Evolutionary conservation across 2,329 filamentous ascomycete species (phyloP), one percentile per base, ranked within the genome.

Genomic region (Aspergillus nomiae): DNA sequence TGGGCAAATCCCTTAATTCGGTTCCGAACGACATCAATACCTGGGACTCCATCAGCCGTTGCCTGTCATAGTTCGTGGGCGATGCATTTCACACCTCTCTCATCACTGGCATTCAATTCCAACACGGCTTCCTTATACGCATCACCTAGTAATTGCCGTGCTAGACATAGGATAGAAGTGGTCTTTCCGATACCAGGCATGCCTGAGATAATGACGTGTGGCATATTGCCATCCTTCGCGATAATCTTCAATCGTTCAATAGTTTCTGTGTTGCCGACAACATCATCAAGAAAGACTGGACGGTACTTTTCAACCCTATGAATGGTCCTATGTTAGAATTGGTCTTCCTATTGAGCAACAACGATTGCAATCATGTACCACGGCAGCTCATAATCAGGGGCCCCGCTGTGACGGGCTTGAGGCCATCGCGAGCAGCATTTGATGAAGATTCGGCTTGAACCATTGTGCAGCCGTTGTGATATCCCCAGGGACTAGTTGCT

Each of bases 181-280:
- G 95, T 99, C 84, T 99, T 99, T 78, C 95, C 95, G 74, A 98
- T 99, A 74, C 95, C 95, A 24, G 95, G 95, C 93, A 97, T 98
- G 64, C 95, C 95, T n/a, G 92, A 97, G 73, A 99, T 98, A 80
- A 99, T 98, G 74, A 99, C 88, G 80, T 99, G 95, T 2, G 95
- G 95, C 94, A 99, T 97, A 81, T 99, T 99, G 71, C 95, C 95
- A 81, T 98, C 95, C 79, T 94, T 95, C 54, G 95, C 94, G 71
- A 99, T 98, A 73, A 99, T 98, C 77, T 98, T 98, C 72, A 99
- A 84, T 60, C 95, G 91, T 78, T 98, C 94, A 72, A 99, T 93
- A 1, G 95, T 99, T 78, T 99, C 95, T 24, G 92, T 96, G 79
- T 99, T 99, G 74, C 95, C 95, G 60, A 99, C 95, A 59, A 99